Base-by-base conservation (phyloP, 352 stramenopile species). In the Phytophthora syringae region DNA sequence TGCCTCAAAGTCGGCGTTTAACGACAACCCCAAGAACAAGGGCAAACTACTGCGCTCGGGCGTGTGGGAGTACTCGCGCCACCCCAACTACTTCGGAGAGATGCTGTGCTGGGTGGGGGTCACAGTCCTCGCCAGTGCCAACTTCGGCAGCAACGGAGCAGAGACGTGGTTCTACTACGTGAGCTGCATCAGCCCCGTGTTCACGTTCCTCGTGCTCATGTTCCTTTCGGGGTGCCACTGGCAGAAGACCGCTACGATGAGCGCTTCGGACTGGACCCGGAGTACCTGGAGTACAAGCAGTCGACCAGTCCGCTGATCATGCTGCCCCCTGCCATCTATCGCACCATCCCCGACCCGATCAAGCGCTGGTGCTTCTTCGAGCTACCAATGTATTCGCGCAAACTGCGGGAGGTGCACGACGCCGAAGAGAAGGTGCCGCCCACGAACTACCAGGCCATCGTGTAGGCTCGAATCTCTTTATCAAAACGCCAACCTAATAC, bases 11-110 rank as follows among this genome's bases (percentile, higher is more conserved):
- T 80, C 76, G 7, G 54, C 48, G 11, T 95, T 95, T 50, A 76
- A 87, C 40, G 60, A 73, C 2, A 57, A 82, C 15, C 60, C 69
- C 12, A 66, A 48, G 15, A 88, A 88, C 70, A 75, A 81, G 25
- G 67, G 74, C 64, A 84, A 77, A 53, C 64, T 92, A 44, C 74
- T 94, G 25, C 65, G 55, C 22, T 77, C 64, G 4, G 85, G 88
- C 18, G 74, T 97, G 24, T 97, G 91, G 91, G 70, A 70, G n/a
- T 96, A 90, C 48, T 95, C 79, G 34, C 84, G 93, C 18, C 94
- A 98, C 76, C 92, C 94, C 0, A 98, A 98, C 59, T 98, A 98
- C 72, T 92, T 97, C 52, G 92, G 90, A 20, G 94, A 98, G 77
- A 93, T 98, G n/a, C 39, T 96, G 28, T 95, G 93, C 74, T 98